Base-by-base conservation (phyloP, 352 stramenopile genomes). In the Peronosclerospora sorghi region DNA sequence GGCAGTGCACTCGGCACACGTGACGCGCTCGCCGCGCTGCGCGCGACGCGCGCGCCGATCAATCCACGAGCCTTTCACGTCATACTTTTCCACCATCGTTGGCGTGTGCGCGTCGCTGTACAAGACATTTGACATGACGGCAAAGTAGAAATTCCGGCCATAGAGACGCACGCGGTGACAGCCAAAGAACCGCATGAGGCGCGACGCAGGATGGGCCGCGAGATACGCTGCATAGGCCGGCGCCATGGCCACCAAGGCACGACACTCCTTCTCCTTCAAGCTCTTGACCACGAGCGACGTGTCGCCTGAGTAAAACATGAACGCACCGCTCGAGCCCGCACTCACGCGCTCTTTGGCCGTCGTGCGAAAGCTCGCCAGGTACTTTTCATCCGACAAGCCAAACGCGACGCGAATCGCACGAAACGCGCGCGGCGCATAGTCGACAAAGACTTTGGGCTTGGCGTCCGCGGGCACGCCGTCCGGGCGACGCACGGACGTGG, bases 181-280 rank as follows among this genome's bases (percentile, higher is more conserved):
- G 14, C 82, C 82, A n/a, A 88, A 86, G 43, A 90, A 93, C 7
- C 82, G 73, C 26, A 85, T 91, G 23, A 94, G 62, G 13, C 84
- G 63, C 38, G 70, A 86, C 45, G 68, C 54, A 0, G 79, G 67
- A 30, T 87, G 59, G 32, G 41, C 45, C 32, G 62, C 61, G 19
- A 94, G 50, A 41, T 86, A 86, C 6, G 65, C 56, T 2, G 68
- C 62, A 42, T 93, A 94, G 10, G 35, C 44, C 8, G 77, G 73
- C 8, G 85, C 60, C 62, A 92, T 92, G 23, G 62, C 54, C 18
- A 87, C 71, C 1, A 94, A 67, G 32, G 64, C 69, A 2, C 69
- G 59, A 30, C 75, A 85, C 48, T 94, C 82, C 42, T 80, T 74
- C 32, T 81, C 60, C 37, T 69, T 81, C 38, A 87, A 69, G 46